Evolutionary conservation across 1,284 basidiomycete genomes (phyloP).

Genomic region (Papiliotrema terrestris): DNA sequence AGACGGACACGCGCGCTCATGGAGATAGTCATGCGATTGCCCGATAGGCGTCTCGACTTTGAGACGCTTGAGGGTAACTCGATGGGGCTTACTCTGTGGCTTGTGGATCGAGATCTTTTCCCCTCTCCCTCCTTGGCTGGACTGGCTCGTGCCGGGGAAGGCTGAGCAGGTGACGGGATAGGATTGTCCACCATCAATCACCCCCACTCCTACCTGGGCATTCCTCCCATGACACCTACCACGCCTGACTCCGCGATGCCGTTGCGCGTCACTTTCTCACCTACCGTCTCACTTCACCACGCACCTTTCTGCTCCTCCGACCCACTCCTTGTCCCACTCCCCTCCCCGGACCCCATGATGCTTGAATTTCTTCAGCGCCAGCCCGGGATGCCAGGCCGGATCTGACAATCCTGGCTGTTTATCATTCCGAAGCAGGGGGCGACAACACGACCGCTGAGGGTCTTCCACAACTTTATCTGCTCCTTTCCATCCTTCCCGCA

Average conservation of each 20-base stretch:
- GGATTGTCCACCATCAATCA: not conserved
- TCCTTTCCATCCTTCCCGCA: conserved; percentile 3
- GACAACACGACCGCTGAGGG: conserved; percentile 44
- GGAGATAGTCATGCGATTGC: conserved; percentile 48
- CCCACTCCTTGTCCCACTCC: not conserved
- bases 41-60: conserved; percentile 5
- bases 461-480: conserved; percentile 7
- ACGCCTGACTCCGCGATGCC: no score
- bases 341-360: conserved; percentile 37
- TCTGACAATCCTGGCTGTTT: conserved; percentile 35
- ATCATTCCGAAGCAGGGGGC: conserved; percentile 36
- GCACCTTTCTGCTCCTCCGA: not conserved
- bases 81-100: conserved; percentile 49
- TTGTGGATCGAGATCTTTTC: conserved; percentile 16
- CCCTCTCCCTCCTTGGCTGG: conserved; percentile 3
- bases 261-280: no score
- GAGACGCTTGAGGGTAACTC: conserved; percentile 33
- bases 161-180: conserved; percentile 16
- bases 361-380: conserved; percentile 50
- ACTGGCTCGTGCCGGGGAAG: conserved; percentile 7
- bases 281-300: no score
- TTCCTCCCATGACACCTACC: no score
- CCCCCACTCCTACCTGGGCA: no score
- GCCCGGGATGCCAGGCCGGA: conserved; percentile 36
- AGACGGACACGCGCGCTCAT: conserved; percentile 28